A percentile compares a stretch with the other conserved stretches of the same genome.
phyloP scores from a whole-genome alignment of 768 basidiomycete genomes.

The Phylloporus sp. region DNA sequence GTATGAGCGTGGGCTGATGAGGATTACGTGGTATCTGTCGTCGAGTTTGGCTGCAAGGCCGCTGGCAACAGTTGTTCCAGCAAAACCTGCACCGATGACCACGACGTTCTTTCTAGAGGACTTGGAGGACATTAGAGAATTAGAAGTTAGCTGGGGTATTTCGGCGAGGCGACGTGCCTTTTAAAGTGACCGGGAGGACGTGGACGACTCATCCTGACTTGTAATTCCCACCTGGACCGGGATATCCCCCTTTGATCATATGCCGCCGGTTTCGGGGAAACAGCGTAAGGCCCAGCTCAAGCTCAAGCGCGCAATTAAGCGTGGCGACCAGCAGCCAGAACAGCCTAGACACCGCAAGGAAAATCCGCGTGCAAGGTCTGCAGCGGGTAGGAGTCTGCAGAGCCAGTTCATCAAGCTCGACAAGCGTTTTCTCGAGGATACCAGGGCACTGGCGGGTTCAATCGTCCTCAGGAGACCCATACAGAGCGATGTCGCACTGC shows the following conservation, averaged over 20 bases:
- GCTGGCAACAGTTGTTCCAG: constrained; percentile 44
- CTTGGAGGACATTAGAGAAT: not conserved
- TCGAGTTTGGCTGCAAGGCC: constrained; percentile 51
- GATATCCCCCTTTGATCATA: not conserved
- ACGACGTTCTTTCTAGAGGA: constrained; percentile 39
- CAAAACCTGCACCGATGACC: constrained; percentile 52
- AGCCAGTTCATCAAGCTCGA: constrained; percentile 68
- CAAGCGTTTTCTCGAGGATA: constrained; percentile 54
- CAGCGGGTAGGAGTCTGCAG: constrained; percentile 48
- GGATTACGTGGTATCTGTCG: constrained; percentile 46
- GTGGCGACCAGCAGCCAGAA: constrained; percentile 55
- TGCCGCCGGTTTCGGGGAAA: constrained; percentile 46
- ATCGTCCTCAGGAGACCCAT: constrained; percentile 58
- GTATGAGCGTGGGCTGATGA: constrained; percentile 52
- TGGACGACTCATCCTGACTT: not conserved
- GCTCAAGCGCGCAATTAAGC: constrained; percentile 79
- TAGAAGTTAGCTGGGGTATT: not conserved
- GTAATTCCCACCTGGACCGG: not conserved
- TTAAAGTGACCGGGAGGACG: too few species aligned
- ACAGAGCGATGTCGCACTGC: constrained; percentile 35
- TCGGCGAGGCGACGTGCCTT: not conserved
- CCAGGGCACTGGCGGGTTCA: constrained; percentile 52
- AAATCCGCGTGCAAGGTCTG: constrained; percentile 2
- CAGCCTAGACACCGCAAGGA: constrained; percentile 11
- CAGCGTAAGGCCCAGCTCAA: constrained; percentile 71